These are phyloP conservation scores for Hyphochytrium catenoides DNA, from an alignment of 352 stramenopile genomes.

Conservation along the genomic window DNA sequence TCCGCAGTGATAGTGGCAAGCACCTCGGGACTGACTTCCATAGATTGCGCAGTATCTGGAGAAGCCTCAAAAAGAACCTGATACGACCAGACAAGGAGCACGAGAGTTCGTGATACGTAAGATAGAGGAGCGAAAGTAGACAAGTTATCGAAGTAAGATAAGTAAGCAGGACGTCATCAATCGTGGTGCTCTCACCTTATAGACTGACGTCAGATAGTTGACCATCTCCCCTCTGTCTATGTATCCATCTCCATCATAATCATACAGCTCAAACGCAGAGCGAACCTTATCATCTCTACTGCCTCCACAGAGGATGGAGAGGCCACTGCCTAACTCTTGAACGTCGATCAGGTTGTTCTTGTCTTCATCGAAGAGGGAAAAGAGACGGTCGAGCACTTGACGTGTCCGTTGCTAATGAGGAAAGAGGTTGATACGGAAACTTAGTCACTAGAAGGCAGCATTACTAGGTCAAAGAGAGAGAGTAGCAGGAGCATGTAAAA, in stretches of 20 bases:
- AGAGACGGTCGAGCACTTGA: conserved; percentile 16
- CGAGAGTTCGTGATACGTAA: no score
- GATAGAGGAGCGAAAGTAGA: no score
- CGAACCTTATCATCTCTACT: conserved; percentile 19
- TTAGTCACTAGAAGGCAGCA: no score
- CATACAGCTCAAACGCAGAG: conserved; percentile 35
- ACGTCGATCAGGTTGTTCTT: conserved; percentile 12
- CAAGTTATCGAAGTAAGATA: no score
- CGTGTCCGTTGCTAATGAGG: conserved; percentile 6
- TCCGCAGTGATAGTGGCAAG: conserved; percentile 39
- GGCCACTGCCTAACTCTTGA: conserved; percentile 10
- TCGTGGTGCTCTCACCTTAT: conserved; percentile 57
- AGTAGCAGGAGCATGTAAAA: no score
- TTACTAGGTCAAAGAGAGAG: no score
- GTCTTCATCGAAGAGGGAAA: conserved; percentile 12
- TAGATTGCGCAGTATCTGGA: conserved; percentile 34
- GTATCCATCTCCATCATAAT: conserved; percentile 37
- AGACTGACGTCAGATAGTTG: conserved; percentile 50
- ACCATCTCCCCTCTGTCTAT: conserved; percentile 60
- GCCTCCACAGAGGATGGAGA: conserved; percentile 15
- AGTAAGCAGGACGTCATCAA: no score
- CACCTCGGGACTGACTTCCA: conserved; percentile 25
- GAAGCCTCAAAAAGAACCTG: conserved; percentile 68
- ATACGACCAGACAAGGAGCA: no score
- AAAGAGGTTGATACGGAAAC: no score